Percentiles rank a stretch among this genome's conserved stretches.
phyloP scores from a whole-genome alignment of 768 basidiomycete genomes.

The Amanita fuliginea region DNA sequence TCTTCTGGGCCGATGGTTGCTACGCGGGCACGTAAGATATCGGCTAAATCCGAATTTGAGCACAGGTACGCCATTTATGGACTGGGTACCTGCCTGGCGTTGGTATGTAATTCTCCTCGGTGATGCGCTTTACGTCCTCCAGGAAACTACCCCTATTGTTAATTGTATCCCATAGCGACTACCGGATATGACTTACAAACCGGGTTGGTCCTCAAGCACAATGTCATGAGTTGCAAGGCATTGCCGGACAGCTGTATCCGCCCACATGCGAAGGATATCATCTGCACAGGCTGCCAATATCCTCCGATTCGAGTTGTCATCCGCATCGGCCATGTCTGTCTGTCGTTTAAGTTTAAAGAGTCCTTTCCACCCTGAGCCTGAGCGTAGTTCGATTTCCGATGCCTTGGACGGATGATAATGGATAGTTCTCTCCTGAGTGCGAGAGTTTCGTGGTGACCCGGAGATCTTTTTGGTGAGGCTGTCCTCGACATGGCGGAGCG shows the following conservation, averaged over 20 bases:
- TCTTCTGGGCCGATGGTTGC: conserved; percentile 58
- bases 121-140: conserved; percentile 40
- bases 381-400: conserved; percentile 36
- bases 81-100: conserved; percentile 29
- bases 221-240: conserved; percentile 32
- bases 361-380: conserved; percentile 38
- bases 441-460: conserved; percentile 11
- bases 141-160: conserved; percentile 35
- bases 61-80: not conserved
- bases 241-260: conserved; percentile 29
- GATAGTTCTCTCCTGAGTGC: conserved; percentile 5
- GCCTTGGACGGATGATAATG: conserved; percentile 28
- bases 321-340: conserved; percentile 19
- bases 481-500: conserved; percentile 44
- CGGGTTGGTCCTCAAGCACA: conserved; percentile 42
- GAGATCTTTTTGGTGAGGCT: conserved; percentile 34
- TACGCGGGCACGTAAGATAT: conserved; percentile 54
- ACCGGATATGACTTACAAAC: conserved; percentile 37
- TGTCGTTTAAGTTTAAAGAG: conserved; percentile 25
- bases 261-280: conserved; percentile 48
- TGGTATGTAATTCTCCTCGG: conserved; percentile 39
- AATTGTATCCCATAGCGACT: not conserved
- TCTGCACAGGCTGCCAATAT: conserved; percentile 42
- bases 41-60: conserved; percentile 24
- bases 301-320: conserved; percentile 29